Percentiles rank a stretch among this genome's conserved stretches.
phyloP scores from a whole-genome alignment of 2,329 filamentous ascomycete species.

The Alternaria arborescens region DNA sequence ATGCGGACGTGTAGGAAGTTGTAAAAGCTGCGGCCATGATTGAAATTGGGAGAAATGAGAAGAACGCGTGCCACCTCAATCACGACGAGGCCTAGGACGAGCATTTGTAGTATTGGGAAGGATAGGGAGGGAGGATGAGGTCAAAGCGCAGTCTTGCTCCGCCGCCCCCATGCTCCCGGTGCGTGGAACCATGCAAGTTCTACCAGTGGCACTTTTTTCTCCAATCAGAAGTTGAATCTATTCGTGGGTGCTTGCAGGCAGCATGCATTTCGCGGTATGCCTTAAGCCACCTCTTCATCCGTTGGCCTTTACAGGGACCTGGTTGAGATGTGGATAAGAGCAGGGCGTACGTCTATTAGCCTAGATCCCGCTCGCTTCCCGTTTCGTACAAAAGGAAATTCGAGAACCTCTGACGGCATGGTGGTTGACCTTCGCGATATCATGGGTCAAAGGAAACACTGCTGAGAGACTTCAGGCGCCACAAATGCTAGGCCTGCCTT shows the following conservation, averaged over 20 bases:
- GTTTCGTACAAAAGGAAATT: background rate
- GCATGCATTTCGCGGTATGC: background rate
- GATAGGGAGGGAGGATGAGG: background rate
- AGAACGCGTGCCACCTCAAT: background rate
- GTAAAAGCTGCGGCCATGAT: background rate
- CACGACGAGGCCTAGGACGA: background rate
- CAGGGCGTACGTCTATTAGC: background rate
- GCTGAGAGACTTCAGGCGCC: background rate
- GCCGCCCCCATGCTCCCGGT: background rate
- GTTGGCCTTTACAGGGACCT: background rate
- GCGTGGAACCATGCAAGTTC: background rate
- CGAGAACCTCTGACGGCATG: background rate
- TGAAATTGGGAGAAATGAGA: background rate
- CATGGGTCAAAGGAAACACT: background rate
- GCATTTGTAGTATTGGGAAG: background rate
- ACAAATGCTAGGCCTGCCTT: background rate
- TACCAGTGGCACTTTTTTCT: background rate
- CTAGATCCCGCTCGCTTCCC: background rate
- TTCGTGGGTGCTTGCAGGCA: background rate
- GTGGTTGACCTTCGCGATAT: background rate
- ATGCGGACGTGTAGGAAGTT: background rate
- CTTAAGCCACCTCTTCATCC: background rate
- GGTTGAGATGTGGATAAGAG: background rate
- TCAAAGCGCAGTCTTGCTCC: conserved; percentile 4
- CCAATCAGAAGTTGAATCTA: background rate